Conservation (phyloP, 345 rosid species). For the Populus pruinosa region DNA sequence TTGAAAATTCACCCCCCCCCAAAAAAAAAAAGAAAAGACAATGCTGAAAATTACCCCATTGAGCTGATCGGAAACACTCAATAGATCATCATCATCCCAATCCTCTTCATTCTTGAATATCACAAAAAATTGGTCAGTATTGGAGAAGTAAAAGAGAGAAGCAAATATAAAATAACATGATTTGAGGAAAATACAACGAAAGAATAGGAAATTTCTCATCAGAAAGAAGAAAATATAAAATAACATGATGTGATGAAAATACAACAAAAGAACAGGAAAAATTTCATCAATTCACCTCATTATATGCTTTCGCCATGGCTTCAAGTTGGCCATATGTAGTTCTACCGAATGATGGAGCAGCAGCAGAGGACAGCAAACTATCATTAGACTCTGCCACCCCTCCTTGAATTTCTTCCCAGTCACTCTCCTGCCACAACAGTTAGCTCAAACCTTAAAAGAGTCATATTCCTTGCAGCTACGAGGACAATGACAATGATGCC, state of each 20-base stretch:
- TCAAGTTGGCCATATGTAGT: constrained; percentile 71
- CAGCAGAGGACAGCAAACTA: constrained; percentile 43
- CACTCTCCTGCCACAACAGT: constrained; percentile 50
- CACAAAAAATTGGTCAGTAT: constrained; percentile 1
- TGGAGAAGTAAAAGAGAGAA: background rate
- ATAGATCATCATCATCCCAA: constrained; percentile 51
- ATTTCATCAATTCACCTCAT: constrained; percentile 41
- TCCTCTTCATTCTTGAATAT: constrained; percentile 54
- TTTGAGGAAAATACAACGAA: background rate
- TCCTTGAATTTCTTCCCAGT: constrained; percentile 81
- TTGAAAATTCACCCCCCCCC: background rate
- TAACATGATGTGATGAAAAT: background rate
- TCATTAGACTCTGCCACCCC: constrained; percentile 47
- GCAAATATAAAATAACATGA: background rate
- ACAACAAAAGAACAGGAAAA: background rate
- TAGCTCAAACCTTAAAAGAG: background rate
- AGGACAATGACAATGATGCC: background rate
- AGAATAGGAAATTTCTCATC: background rate
- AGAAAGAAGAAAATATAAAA: background rate
- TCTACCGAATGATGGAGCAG: constrained; percentile 44
- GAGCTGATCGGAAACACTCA: constrained; percentile 54
- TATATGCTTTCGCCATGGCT: constrained; percentile 66
- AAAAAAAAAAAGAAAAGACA: background rate
- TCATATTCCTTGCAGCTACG: constrained; percentile 1
- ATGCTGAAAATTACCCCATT: constrained; percentile 51